Evolutionary conservation across 352 stramenopile genomes (phyloP), one percentile per base, ranked within the genome.

Genomic region (Discostella stelligera): DNA sequence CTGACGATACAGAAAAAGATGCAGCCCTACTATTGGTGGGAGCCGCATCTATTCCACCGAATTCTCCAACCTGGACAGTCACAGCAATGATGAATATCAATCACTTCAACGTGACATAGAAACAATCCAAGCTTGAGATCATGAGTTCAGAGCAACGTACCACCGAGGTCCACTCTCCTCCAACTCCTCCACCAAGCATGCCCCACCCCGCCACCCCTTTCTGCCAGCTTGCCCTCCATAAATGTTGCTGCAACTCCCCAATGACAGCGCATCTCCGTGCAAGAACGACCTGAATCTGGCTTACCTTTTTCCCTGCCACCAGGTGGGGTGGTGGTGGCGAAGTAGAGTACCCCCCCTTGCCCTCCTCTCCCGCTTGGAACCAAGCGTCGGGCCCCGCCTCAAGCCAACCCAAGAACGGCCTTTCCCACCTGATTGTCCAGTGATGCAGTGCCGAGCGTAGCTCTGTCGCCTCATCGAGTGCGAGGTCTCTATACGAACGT

Each of bases 161-260:
- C 14, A 91, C 82, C n/a, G 77, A 59, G 10, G 77, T 79, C 84
- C 84, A 93, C 61, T 93, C 77, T 16, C 83, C 85, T 74, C 84
- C 54, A 77, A 72, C 62, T 20, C 66, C 67, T 32, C 64, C 64
- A 30, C 88, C 85, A 27, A 93, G 71, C 56, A 91, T 80, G 13
- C 88, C 85, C 88, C 88, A 93, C 58, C 90, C 63, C 0, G 74
- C 85, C 6, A 93, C 84, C 48, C 88, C 88, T 66, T 72, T 60
- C 63, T 90, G 82, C 87, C 84, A 92, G 39, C 83, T 83, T 0
- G 84, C 72, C 52, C 82, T 77, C 56, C 83, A 80, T 11, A 92
- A 73, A 77, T 92, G 86, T 39, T 88, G 74, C 59, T 93, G 88
- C 25, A 93, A 74, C 52, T 93, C 88, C 69, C 88, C 88, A 75